Conservation (phyloP, 345 rosid species). For the Moricandia moricandioides region DNA sequence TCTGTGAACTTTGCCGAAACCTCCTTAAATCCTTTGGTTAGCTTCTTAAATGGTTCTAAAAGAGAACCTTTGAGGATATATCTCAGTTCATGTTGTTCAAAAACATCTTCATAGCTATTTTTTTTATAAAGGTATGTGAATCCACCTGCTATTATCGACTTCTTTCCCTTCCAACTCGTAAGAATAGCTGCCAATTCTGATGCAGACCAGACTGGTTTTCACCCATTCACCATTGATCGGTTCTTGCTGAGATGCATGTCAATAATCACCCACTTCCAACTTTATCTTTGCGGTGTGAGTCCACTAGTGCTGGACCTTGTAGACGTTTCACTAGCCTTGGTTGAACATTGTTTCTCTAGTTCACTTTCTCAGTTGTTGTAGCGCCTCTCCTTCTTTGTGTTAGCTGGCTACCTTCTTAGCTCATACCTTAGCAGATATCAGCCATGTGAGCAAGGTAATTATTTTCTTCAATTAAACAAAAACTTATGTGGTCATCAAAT, state of each 20-base stretch:
- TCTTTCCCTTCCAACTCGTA: not conserved
- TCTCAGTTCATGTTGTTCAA: slow-evolving; percentile 6
- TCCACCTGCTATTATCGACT: not conserved
- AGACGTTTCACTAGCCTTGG: not conserved
- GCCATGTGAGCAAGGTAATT: not conserved
- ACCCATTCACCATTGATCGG: not conserved
- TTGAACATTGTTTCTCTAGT: not conserved
- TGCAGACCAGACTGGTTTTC: not conserved
- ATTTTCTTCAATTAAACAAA: not conserved
- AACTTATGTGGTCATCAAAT: no score
- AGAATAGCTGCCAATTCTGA: not conserved
- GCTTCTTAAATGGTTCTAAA: slow-evolving; percentile 26
- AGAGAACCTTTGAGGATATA: slow-evolving; percentile 27
- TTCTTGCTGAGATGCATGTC: not conserved
- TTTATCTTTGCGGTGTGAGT: not conserved
- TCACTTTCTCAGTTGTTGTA: not conserved
- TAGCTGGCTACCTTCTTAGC: not conserved
- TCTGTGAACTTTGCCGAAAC: slow-evolving; percentile 1
- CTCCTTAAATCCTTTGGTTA: slow-evolving; percentile 28
- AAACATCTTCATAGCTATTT: not conserved
- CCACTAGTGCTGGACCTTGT: not conserved
- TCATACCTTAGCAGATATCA: not conserved
- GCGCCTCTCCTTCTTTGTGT: not conserved
- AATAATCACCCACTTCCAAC: not conserved
- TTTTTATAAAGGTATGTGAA: not conserved